Evolutionary conservation across 495 filamentous ascomycete species (phyloP).

Genomic region (Xylaria flabelliformis): DNA sequence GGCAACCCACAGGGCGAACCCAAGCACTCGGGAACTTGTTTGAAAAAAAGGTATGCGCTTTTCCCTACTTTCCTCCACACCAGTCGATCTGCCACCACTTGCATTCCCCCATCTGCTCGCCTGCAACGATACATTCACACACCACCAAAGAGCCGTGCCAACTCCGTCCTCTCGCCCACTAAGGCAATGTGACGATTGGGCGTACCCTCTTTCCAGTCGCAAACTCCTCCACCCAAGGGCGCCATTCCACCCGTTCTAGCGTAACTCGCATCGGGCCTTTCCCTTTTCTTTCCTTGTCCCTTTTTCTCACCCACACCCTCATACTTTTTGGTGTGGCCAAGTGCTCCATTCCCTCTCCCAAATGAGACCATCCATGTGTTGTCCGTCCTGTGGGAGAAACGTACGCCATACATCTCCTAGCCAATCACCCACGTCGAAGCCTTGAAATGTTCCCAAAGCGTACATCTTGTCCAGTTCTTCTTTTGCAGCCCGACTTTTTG

Average conservation of each 20-base stretch:
- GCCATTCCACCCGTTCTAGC: constrained; percentile 43
- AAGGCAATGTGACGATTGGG: constrained; percentile 41
- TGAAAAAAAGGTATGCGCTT: constrained; percentile 41
- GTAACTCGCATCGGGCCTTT: constrained; percentile 44
- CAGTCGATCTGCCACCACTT: constrained; percentile 32
- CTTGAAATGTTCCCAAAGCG: constrained; percentile 33
- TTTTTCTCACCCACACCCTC: constrained; percentile 42
- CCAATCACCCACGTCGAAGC: constrained; percentile 42
- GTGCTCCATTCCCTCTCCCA: constrained; percentile 34
- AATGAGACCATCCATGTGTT: constrained; percentile 40
- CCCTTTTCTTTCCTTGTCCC: constrained; percentile 42
- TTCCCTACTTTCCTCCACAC: constrained; percentile 26
- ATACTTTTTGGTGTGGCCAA: constrained; percentile 33
- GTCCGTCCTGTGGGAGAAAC: constrained; percentile 38
- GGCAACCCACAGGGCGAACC: constrained; percentile 40
- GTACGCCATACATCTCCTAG: constrained; percentile 35
- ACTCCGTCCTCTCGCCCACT: constrained; percentile 39
- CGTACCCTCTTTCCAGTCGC: constrained; percentile 39
- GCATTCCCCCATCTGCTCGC: constrained; percentile 39
- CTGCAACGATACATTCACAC: constrained; percentile 46
- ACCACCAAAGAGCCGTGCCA: constrained; percentile 38
- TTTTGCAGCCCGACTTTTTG: constrained; percentile 31
- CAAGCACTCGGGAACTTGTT: constrained; percentile 42
- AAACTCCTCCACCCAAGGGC: constrained; percentile 41
- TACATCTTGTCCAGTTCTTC: constrained; percentile 22